Percentiles rank a stretch among this genome's conserved stretches.
Conservation (phyloP, 2,329 filamentous ascomycete genomes). For the Fusarium humuli region DNA sequence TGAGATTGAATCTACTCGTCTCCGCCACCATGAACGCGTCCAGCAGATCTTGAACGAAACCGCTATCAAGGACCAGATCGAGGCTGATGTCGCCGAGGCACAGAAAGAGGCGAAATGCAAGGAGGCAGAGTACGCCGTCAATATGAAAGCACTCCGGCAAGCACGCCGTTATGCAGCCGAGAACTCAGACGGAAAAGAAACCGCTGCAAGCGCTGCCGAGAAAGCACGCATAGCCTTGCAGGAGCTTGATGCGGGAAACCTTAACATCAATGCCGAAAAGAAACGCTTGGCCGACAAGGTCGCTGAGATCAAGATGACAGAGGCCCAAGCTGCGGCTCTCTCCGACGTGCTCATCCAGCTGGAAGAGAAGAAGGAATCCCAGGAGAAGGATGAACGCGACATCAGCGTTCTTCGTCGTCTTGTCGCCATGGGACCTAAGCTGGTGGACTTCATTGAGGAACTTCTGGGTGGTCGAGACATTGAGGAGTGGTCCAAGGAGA, state of each 20-base stretch:
- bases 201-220: too few species aligned
- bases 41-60: background rate
- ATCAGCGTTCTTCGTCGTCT: background rate
- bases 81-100: background rate
- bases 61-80: background rate
- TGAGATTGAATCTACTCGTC: background rate
- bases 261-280: rapidly evolving
- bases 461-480: background rate
- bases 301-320: background rate
- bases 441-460: background rate
- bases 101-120: background rate
- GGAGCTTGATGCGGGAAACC: background rate
- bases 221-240: too few species aligned
- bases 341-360: background rate
- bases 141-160: background rate
- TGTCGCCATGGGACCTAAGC: background rate
- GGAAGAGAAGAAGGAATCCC: background rate
- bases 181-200: rapidly evolving
- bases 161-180: background rate
- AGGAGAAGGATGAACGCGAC: background rate
- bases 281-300: background rate
- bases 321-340: background rate
- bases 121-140: background rate
- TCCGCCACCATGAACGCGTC: background rate
- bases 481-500: background rate